These are phyloP conservation scores for Escallonia herrerae DNA, from an alignment of 129 eudicot species.

Conservation along the genomic window DNA sequence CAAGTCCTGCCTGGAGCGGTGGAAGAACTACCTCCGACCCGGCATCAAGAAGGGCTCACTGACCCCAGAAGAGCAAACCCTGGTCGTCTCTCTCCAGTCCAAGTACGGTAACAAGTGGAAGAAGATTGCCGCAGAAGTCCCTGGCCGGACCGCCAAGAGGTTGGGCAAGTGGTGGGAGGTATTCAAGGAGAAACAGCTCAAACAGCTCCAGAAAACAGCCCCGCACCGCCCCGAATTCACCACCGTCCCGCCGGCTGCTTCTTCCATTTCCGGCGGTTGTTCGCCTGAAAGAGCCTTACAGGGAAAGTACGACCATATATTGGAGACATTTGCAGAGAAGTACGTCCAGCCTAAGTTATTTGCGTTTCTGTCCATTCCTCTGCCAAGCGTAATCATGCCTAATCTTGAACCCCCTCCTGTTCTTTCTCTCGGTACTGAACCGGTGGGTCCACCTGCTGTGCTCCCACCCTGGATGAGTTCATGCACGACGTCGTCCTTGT, in stretches of 20 bases:
- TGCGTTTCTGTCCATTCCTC: constrained; percentile 12
- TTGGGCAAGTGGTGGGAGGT: constrained; percentile 81
- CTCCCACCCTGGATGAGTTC: constrained; percentile 48
- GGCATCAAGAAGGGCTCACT: constrained; percentile 59
- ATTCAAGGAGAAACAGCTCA: constrained; percentile 54
- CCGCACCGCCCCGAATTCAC: constrained; percentile 16
- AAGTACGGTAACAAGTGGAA: constrained; percentile 87
- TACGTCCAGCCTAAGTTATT: constrained; percentile 46
- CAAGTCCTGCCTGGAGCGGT: constrained; percentile 58
- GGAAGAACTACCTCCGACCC: constrained; percentile 65
- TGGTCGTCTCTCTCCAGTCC: constrained; percentile 52
- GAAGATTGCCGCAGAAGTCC: constrained; percentile 60
- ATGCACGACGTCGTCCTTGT: constrained; percentile 21
- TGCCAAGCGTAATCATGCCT: constrained; percentile 17
- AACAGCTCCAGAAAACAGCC: constrained; percentile 29
- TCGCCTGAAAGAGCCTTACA: constrained; percentile 45
- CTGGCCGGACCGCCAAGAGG: constrained; percentile 61
- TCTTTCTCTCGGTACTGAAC: constrained; percentile 26
- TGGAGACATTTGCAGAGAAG: constrained; percentile 66
- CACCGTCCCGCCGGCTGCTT: constrained; percentile 12
- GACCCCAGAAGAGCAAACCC: constrained; percentile 44
- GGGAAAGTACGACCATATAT: constrained; percentile 57
- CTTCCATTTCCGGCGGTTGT: constrained; percentile 28
- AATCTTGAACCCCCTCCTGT: constrained; percentile 34
- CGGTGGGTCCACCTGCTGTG: neutral